These are phyloP conservation scores for Pichia sp. DNA, from an alignment of 1,139 yeast genomes.

Conservation along the genomic window DNA sequence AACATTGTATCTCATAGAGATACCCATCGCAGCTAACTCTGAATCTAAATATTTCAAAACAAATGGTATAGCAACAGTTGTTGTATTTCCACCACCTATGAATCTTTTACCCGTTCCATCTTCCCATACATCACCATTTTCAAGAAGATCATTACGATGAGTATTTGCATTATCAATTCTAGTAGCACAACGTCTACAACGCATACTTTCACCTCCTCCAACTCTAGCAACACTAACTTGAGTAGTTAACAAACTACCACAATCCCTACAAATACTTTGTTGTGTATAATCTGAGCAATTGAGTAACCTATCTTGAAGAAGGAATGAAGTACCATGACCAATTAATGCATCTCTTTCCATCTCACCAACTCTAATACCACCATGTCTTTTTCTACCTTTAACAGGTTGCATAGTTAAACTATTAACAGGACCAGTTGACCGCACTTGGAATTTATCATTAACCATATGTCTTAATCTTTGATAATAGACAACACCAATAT, in stretches of 20 bases:
- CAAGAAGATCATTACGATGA: slow-evolving; percentile 29
- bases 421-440: slow-evolving; percentile 98
- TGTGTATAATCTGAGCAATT: slow-evolving; percentile 96
- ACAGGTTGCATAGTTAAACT: slow-evolving; percentile 98
- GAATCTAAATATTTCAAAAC: slow-evolving; percentile 93
- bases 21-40: slow-evolving; percentile 97
- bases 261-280: slow-evolving; percentile 78
- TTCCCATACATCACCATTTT: slow-evolving; percentile 88
- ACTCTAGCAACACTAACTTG: slow-evolving; percentile 88
- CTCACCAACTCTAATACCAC: slow-evolving; percentile 99
- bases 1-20: slow-evolving; percentile 80
- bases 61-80: slow-evolving; percentile 94
- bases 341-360: slow-evolving; percentile 99
- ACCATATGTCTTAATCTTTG: slow-evolving; percentile 99
- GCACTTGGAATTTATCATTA: slow-evolving; percentile 97
- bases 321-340: slow-evolving; percentile 98
- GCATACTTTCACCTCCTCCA: slow-evolving; percentile 67
- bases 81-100: slow-evolving; percentile 85
- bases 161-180: slow-evolving; percentile 41
- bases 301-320: slow-evolving; percentile 88
- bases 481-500: slow-evolving; percentile 93
- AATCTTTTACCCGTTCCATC: slow-evolving; percentile 92
- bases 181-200: slow-evolving; percentile 89
- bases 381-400: slow-evolving; percentile 97
- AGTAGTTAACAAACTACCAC: slow-evolving; percentile 88